Evolutionary conservation across 306 rosid species (phyloP).

Genomic region (Dryas alaskensis): DNA sequence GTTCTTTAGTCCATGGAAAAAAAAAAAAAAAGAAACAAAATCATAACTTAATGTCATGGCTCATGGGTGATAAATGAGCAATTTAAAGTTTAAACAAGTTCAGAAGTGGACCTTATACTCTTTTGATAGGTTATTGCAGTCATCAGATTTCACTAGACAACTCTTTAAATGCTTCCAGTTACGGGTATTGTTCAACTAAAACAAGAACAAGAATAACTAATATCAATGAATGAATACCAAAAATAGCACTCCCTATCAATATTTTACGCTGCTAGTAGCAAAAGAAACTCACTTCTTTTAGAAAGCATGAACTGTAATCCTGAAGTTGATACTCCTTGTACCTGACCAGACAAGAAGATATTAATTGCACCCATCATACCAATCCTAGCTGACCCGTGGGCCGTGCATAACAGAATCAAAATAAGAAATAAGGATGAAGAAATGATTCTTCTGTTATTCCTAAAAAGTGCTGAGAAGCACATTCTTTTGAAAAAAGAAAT

Average conservation of each 20-base stretch:
- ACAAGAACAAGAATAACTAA: conserved; percentile 1
- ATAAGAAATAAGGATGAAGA: not conserved
- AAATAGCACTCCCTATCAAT: not conserved
- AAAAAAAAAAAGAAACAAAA: conserved; percentile 6
- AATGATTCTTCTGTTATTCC: not conserved
- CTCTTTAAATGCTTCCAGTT: conserved; percentile 74
- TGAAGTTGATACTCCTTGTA: conserved; percentile 91
- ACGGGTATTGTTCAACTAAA: conserved; percentile 73
- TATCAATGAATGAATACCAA: conserved; percentile 17
- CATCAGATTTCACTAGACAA: conserved; percentile 86
- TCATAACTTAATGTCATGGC: not conserved
- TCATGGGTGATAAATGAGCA: conserved; percentile 9
- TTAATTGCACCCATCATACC: conserved; percentile 17
- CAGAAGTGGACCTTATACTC: conserved; percentile 58
- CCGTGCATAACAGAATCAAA: not conserved
- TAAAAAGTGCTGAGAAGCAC: not conserved
- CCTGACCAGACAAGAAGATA: conserved; percentile 46
- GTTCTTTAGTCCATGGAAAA: not conserved
- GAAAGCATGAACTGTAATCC: conserved; percentile 91
- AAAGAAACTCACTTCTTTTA: conserved; percentile 59
- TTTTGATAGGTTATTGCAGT: conserved; percentile 68
- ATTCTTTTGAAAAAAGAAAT: not conserved
- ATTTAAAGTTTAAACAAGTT: conserved; percentile 16
- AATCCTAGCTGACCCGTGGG: not conserved
- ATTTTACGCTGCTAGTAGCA: conserved; percentile 10